These are phyloP conservation scores for Wickerhamiella alocasiicola DNA, from an alignment of 805 yeast species.

Conservation along the genomic window DNA sequence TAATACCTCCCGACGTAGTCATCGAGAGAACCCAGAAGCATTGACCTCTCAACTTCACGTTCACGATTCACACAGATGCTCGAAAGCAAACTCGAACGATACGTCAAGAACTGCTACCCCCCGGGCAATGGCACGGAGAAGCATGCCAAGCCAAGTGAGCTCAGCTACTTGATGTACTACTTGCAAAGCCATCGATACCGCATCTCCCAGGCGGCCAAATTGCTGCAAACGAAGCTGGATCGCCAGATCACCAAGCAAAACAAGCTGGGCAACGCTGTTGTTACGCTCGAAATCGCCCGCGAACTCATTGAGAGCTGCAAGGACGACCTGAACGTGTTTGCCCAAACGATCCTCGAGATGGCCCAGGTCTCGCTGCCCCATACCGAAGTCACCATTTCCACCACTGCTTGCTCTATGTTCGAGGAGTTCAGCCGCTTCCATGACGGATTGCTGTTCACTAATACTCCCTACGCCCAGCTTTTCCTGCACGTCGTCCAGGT, in stretches of 20 bases:
- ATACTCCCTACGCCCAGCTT: conserved; percentile 39
- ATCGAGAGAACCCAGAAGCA: too few relatives aligned
- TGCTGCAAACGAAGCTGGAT: conserved; percentile 47
- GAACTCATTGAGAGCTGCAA: conserved; percentile 64
- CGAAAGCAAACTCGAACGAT: conserved; percentile 75
- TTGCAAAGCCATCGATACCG: conserved; percentile 84
- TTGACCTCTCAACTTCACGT: too few relatives aligned
- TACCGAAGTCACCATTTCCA: conserved; percentile 51
- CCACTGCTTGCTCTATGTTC: conserved; percentile 26
- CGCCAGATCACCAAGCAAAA: conserved; percentile 46
- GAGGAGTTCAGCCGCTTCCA: conserved; percentile 36
- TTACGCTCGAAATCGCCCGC: conserved; percentile 57
- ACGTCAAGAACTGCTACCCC: conserved; percentile 87
- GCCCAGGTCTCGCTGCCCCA: conserved; percentile 39
- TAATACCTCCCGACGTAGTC: too few relatives aligned
- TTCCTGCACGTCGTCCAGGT: conserved; percentile 30
- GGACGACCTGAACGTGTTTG: conserved; percentile 75
- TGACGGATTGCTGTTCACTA: conserved; percentile 51
- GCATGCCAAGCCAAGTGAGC: conserved; percentile 83
- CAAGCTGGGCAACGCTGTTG: conserved; percentile 69
- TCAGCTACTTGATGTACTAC: conserved; percentile 76
- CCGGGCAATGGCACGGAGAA: conserved; percentile 77
- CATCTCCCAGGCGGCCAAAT: conserved; percentile 70
- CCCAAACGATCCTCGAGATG: conserved; percentile 52
- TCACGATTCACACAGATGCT: conserved; percentile 5